Evolutionary conservation across 352 stramenopile species (phyloP).

Genomic region (Phytophthora ohioensis): DNA sequence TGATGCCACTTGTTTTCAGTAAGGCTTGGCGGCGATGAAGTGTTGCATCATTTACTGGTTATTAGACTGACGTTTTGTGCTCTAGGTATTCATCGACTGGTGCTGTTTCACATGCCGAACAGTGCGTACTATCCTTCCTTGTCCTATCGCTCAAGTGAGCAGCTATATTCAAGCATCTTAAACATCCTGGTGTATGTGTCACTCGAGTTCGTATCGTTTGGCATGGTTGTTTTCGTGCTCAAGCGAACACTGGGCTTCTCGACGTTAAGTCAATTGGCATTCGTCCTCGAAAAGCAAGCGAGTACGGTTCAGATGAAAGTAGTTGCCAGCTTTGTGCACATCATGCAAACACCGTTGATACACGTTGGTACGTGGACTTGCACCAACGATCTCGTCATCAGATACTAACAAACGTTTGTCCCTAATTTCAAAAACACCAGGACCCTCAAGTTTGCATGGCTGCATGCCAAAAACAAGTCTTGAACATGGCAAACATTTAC

Average conservation of each 20-base stretch:
- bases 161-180: neutral
- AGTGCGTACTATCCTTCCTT: neutral
- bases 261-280: neutral
- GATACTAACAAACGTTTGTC: no score
- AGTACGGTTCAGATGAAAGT: neutral
- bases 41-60: neutral
- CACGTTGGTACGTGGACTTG: neutral
- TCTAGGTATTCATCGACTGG: neutral
- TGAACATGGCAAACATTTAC: no score
- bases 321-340: neutral
- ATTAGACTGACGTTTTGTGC: neutral
- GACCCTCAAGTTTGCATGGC: no score
- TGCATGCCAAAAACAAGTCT: no score
- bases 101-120: neutral
- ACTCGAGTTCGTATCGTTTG: neutral
- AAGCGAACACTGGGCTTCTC: neutral
- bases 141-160: neutral
- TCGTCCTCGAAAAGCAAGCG: neutral
- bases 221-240: neutral
- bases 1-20: neutral
- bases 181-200: neutral
- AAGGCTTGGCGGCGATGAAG: neutral
- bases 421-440: no score
- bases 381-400: neutral
- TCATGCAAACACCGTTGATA: neutral